phyloP scores from a whole-genome alignment of 495 filamentous ascomycete genomes.

The Hypomontagnella submonticulosa region DNA sequence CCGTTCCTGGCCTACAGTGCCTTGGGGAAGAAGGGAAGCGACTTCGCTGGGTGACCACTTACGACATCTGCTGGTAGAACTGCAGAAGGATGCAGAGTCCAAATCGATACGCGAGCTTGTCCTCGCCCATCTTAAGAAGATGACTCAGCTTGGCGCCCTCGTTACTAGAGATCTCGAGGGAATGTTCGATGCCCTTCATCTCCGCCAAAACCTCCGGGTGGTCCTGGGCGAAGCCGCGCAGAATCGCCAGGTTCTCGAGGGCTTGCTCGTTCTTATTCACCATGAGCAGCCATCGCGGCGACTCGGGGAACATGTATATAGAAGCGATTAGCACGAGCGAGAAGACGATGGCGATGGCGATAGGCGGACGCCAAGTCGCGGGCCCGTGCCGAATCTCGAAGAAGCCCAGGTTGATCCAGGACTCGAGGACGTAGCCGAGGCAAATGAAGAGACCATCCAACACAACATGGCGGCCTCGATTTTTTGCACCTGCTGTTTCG shows the following conservation, averaged over 20 bases:
- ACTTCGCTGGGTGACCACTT: constrained; percentile 23
- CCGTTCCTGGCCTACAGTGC: not conserved
- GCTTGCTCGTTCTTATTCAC: constrained; percentile 59
- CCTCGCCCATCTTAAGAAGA: constrained; percentile 41
- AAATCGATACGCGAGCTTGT: constrained; percentile 43
- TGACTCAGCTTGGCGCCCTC: constrained; percentile 35
- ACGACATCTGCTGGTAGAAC: constrained; percentile 62
- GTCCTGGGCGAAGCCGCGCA: constrained; percentile 44
- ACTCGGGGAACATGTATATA: constrained; percentile 59
- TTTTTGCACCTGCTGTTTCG: constrained; percentile 53
- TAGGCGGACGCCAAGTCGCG: constrained; percentile 42
- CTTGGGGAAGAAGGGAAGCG: no score
- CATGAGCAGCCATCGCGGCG: constrained; percentile 61
- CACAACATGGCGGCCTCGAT: constrained; percentile 60
- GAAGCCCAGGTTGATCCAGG: constrained; percentile 59
- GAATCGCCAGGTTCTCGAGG: constrained; percentile 46
- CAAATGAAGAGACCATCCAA: constrained; percentile 62
- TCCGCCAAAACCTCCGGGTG: constrained; percentile 44
- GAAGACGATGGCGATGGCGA: constrained; percentile 40
- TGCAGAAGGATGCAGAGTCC: constrained; percentile 54
- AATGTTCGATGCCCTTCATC: constrained; percentile 50
- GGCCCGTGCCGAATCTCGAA: constrained; percentile 37
- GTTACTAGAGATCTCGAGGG: constrained; percentile 48
- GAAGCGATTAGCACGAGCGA: constrained; percentile 38
- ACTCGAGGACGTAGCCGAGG: constrained; percentile 52